Percentiles rank a stretch among this genome's conserved stretches.
These are phyloP conservation scores for Acacia melanoxylon DNA, from an alignment of 306 rosid species.

Conservation along the genomic window DNA sequence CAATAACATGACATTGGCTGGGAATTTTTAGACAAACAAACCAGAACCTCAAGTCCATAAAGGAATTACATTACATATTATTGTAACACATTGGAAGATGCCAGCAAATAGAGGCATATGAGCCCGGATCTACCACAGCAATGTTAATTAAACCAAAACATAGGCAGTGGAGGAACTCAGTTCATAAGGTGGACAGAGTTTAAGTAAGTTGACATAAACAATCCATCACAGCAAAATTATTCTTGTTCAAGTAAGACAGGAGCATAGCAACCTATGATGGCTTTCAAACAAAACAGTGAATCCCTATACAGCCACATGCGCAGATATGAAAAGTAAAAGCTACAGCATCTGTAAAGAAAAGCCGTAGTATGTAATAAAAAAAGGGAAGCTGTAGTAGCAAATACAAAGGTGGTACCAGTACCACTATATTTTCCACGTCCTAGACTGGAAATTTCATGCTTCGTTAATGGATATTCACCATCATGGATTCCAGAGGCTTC, in stretches of 20 bases:
- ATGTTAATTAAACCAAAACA: neutral
- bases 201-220: neutral
- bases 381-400: constrained; percentile 24
- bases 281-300: constrained; percentile 21
- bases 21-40: neutral
- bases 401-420: constrained; percentile 54
- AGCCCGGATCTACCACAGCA: constrained; percentile 8
- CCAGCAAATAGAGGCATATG: neutral
- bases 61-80: neutral
- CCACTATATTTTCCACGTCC: constrained; percentile 90
- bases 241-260: constrained; percentile 23
- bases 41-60: neutral
- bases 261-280: constrained; percentile 17
- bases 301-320: neutral
- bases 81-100: neutral
- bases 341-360: constrained; percentile 5
- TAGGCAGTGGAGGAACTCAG: neutral
- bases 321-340: constrained; percentile 9
- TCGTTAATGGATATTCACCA: constrained; percentile 77
- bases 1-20: neutral
- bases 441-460: constrained; percentile 73
- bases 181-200: neutral
- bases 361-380: neutral
- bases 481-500: constrained; percentile 74
- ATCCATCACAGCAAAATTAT: constrained; percentile 25